Base-by-base conservation (phyloP, 768 basidiomycete species). In the Grammothele lineata region DNA sequence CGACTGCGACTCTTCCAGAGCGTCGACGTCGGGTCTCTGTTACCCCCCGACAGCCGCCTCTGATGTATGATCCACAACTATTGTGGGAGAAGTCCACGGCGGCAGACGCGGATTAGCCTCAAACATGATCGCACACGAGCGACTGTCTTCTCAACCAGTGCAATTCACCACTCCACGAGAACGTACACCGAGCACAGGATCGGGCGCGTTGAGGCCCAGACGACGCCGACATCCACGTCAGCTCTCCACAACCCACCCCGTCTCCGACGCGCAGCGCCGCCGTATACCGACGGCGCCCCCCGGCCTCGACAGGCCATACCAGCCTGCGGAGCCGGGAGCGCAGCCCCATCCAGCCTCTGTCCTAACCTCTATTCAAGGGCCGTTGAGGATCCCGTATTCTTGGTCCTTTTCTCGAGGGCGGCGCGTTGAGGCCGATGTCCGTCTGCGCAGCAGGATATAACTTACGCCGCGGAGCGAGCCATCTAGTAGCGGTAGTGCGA, bases 401-500 rank as follows among this genome's bases (percentile, higher is more conserved):
- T 56, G 51, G 49, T 54, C 53, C 53, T 60, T 53, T 53, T 50
- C 38, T 36, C 18, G 52, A 58, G 61, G 71, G 73, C n/a, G n/a
- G n/a, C 74, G 68, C 77, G 77, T 81, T 80, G 78, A 79, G 77
- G 78, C 78, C 77, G 57, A 54, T 59, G 52, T 57, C 40, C 43
- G 45, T 54, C 47, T 48, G 43, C 44, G 40, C 48, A 39, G 43
- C 40, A 30, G 33, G 34, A 43, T 43, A n/a, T n/a, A 43, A 40
- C 38, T 41, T 35, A 48, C 43, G 48, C 43, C 41, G 11, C 37
- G 47, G 30, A 37, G 51, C 41, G 12, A 36, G 7, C 9, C 57
- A 63, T 56, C 64, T 74, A 77, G 70, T 72, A 81, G 67, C 81
- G 77, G 77, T 85, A 85, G 72, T 85, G 81, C 49, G 67, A 57